These are phyloP conservation scores for Smithsoniella earleae DNA, from an alignment of 163 green algal species.

Conservation along the genomic window DNA sequence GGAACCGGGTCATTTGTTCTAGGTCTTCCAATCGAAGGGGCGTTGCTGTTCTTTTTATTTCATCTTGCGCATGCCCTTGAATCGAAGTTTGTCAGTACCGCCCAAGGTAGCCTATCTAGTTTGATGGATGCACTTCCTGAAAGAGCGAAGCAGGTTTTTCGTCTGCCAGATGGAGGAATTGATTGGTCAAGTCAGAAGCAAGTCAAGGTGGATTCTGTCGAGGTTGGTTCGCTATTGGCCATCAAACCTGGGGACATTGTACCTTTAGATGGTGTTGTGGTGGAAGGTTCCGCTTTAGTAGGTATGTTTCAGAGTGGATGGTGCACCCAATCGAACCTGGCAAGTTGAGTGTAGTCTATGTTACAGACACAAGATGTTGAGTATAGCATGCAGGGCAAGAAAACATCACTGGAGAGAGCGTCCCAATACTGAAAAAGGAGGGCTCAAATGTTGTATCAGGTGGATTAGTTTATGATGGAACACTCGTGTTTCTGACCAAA, in stretches of 20 bases:
- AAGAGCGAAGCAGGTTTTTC: background rate
- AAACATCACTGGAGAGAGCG: conserved; percentile 27
- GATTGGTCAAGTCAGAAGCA: conserved; percentile 16
- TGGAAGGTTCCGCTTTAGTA: background rate
- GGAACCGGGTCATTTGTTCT: conserved; percentile 16
- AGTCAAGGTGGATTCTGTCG: background rate
- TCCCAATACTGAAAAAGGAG: background rate
- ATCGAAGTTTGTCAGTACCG: background rate
- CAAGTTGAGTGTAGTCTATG: background rate
- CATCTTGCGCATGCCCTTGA: conserved; percentile 22
- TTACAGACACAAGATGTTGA: background rate
- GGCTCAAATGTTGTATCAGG: background rate
- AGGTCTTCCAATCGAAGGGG: conserved; percentile 8
- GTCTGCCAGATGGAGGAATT: background rate
- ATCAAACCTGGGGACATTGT: conserved; percentile 20
- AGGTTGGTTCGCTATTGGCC: background rate
- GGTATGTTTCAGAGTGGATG: too few relatives aligned
- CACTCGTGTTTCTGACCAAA: conserved; percentile 2
- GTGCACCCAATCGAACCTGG: background rate
- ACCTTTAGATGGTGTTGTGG: conserved; percentile 3
- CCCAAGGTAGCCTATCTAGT: background rate
- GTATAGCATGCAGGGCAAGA: conserved; percentile 11
- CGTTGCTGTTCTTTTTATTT: conserved; percentile 17
- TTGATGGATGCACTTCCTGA: conserved; percentile 21
- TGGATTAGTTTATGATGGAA: conserved; percentile 13